Base-by-base conservation (phyloP, 371 early-diverging fungal genomes). In the Conidiobolus incongruus region DNA sequence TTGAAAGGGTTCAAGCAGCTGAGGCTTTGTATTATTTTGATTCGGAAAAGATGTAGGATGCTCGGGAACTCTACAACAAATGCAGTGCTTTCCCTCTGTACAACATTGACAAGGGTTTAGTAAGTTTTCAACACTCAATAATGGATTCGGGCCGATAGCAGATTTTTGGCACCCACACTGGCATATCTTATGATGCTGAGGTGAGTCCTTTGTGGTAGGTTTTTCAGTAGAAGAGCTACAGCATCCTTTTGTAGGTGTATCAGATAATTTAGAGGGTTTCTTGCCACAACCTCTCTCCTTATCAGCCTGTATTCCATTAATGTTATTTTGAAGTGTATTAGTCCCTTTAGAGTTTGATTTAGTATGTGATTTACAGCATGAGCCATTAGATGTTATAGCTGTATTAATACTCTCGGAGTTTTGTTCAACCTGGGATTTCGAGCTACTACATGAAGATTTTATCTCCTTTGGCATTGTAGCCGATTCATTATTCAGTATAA, bases 101-200 rank as follows among this genome's bases (percentile, higher is more conserved):
- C 43, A 42, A 28, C 43, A 42, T 7, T 42, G 12, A 19, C 43
- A 42, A 13, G 43, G 43, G 33, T 42, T 42, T 11, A 42, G 20
- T n/a, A 42, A 42, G 32, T 42, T 22, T 6, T 30, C 22, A 7
- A 42, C 5, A 8, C 21, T 17, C 4, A 42, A 33, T 37, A n/a
- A 4, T 4, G 37, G 16, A 37, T 12, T 12, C 16, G 5, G 22
- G 3, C 11, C 11, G 4, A 28, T 12, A 20, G 34, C 31, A 10
- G 24, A 13, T 13, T 15, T 42, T 20, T 19, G 16, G 23, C 43
- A 42, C 15, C 43, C 43, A n/a, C 43, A 42, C 3, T 11, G 29
- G 23, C 43, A 42, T 26, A 26, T 26, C 8, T 26, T 26, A 26
- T 26, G 4, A 8, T 26, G 26, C 8, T 26, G 23, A 42, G 16